Evolutionary conservation across 106 monocot genomes (phyloP), one percentile per base, ranked within the genome.

Genomic region (Gastrodia elata): DNA sequence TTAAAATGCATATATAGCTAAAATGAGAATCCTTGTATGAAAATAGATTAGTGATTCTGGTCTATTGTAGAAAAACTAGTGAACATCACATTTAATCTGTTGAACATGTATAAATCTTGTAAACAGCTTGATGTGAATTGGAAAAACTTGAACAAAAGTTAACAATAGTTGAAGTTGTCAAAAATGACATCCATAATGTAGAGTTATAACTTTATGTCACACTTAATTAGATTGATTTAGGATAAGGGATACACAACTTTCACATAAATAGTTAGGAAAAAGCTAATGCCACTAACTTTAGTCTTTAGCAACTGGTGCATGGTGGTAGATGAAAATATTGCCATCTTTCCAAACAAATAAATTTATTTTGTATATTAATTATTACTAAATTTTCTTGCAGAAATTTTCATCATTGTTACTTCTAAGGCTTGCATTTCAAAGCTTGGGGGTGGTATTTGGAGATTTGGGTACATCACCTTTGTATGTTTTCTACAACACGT

Each of bases 401-500:
- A 89, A 88, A 73, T 83, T 84, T 30, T 91, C 94, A 28, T 73
- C 80, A 6, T 27, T 85, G 34, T 75, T 89, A 71, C 13, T 94
- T 42, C 30, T 94, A 52, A 82, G 88, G 52, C 84, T 94, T 49
- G 91, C 94, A 44, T 94, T 86, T 77, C 93, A 94, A 77, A 90
- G 90, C 68, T 77, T 94, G 4, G 93, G 93, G 2, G 87, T 94
- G 64, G 90, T 94, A n/a, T 94, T 94, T 78, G 94, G 94, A 46
- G 94, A 94, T 74, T 79, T 94, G 74, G 94, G 94, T n/a, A 94
- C 94, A 36, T 91, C 91, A 52, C 94, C 94, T 9, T 72, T 94
- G 73, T 94, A 94, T 70, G 94, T 94, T 35, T 94, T 94, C 52
- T 88, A 87, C 72, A 94, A 94, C 58, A 82, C 84, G 30, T 94